Base-by-base conservation (phyloP, 306 rosid species). In the Clitoria ternatea region DNA sequence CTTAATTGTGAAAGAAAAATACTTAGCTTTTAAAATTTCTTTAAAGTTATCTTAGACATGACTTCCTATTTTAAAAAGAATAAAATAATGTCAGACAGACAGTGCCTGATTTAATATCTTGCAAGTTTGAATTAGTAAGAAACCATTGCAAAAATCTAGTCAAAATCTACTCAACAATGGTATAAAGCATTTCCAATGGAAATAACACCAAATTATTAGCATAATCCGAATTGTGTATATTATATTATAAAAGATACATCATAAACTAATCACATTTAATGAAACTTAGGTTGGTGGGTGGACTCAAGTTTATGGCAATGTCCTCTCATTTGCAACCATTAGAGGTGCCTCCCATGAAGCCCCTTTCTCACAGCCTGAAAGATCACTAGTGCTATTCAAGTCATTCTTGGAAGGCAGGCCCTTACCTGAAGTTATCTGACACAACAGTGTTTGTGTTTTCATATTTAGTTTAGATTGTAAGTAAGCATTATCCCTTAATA, bases 301-400 rank as follows among this genome's bases (percentile, higher is more conserved):
- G 99, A 94, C 99, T 74, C 97, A 91, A 84, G 99, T 86, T 77
- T 87, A 91, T 77, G 99, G 88, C 12, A 86, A 91, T 64, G 75
- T 84, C 57, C 95, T 94, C 45, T 87, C 99, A 17, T 94, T 94
- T 79, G 99, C 97, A 15, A 94, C 98, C 4, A 81, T 94, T 20
- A 85, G 98, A 90, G 97, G 97, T 67, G 98, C 98, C 30, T 85
- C 99, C 12, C 97, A 90, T 54, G 99, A 94, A 86, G 99, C 82
- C 18, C 99, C 99, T 20, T 94, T 94, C 87, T 94, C 99, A 0
- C 97, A 94, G 77, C 99, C 99, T 18, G 89, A 87, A 85, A 83
- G 99, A 80, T 91, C 99, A 33, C 83, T 94, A 23, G 96, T 89
- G 61, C 76, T 94, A 56, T 91, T 94, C 82, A 89, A 82, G 74